Conservation (phyloP, 495 filamentous ascomycete genomes). For the Aspergillus sclerotioniger region DNA sequence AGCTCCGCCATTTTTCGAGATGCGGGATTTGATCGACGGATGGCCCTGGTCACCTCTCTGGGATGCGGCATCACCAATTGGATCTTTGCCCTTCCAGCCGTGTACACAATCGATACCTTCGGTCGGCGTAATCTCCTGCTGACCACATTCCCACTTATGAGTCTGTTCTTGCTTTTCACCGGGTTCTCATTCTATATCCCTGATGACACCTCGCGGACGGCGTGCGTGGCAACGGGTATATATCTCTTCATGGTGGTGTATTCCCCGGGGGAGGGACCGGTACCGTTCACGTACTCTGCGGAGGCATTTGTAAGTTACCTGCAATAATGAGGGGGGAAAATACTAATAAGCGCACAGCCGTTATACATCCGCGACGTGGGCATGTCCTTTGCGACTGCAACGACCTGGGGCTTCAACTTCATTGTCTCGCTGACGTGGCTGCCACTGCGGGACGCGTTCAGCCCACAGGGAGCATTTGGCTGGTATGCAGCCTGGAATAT, state of each 20-base stretch:
- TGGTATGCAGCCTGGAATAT: constrained; percentile 62
- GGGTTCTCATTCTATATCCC: constrained; percentile 58
- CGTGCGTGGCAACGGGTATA: constrained; percentile 47
- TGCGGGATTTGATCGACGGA: constrained; percentile 40
- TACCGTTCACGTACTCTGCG: constrained; percentile 58
- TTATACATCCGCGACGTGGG: constrained; percentile 64
- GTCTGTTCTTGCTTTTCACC: constrained; percentile 54
- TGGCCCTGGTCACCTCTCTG: constrained; percentile 55
- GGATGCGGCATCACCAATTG: constrained; percentile 66
- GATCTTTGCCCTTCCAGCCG: constrained; percentile 63
- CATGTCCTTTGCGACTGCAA: constrained; percentile 61
- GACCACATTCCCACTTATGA: constrained; percentile 63
- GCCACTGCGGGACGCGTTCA: constrained; percentile 45
- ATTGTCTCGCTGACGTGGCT: constrained; percentile 60
- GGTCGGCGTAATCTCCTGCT: constrained; percentile 62
- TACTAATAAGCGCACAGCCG: constrained; percentile 20
- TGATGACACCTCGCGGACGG: constrained; percentile 24
- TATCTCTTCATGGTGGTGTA: constrained; percentile 54
- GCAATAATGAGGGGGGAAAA: too few species aligned
- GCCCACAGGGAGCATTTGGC: constrained; percentile 55
- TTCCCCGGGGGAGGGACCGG: constrained; percentile 55
- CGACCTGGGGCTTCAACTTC: constrained; percentile 52
- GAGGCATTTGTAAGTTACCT: constrained; percentile 43
- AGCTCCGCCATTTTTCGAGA: constrained; percentile 55
- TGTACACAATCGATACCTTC: constrained; percentile 67